phyloP scores from a whole-genome alignment of 1,284 basidiomycete genomes.

The Gymnopus androsaceus region DNA sequence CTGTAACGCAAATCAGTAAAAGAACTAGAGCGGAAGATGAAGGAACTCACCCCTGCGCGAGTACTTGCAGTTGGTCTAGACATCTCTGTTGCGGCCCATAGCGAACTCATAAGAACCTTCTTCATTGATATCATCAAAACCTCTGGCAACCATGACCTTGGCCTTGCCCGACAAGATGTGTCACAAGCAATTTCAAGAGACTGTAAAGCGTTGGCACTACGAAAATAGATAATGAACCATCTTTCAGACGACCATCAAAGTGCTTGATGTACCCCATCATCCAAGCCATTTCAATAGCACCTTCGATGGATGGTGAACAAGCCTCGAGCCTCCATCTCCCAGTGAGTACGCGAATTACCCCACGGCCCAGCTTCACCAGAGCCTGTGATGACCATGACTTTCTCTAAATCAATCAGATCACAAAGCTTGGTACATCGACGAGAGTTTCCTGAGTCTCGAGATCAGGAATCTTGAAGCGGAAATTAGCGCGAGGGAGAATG shows the following conservation, averaged over 20 bases:
- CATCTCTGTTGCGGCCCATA: slow-evolving; percentile 96
- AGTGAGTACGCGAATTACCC: slow-evolving; percentile 97
- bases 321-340: slow-evolving; percentile 97
- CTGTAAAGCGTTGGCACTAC: slow-evolving; percentile 92
- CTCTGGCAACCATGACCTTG: slow-evolving; percentile 98
- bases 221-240: slow-evolving; percentile 61
- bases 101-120: slow-evolving; percentile 97
- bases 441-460: slow-evolving; percentile 72
- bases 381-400: slow-evolving; percentile 94
- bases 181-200: slow-evolving; percentile 97
- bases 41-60: slow-evolving; percentile 75
- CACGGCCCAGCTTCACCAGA: slow-evolving; percentile 99
- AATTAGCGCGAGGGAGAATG: slow-evolving; percentile 95
- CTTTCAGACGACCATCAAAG: slow-evolving; percentile 93
- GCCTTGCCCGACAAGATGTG: slow-evolving; percentile 94
- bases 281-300: slow-evolving; percentile 99
- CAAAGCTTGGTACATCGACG: slow-evolving; percentile 76
- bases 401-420: slow-evolving; percentile 91
- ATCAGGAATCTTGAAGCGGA: slow-evolving; percentile 91
- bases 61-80: slow-evolving; percentile 96
- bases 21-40: slow-evolving; percentile 1
- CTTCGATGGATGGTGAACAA: slow-evolving; percentile 96
- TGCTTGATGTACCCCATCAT: slow-evolving; percentile 99
- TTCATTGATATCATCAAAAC: slow-evolving; percentile 97
- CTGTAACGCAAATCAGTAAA: slow-evolving; percentile 35